Conservation (phyloP, 805 yeast genomes). For the Saccharomycopsis olivae region DNA sequence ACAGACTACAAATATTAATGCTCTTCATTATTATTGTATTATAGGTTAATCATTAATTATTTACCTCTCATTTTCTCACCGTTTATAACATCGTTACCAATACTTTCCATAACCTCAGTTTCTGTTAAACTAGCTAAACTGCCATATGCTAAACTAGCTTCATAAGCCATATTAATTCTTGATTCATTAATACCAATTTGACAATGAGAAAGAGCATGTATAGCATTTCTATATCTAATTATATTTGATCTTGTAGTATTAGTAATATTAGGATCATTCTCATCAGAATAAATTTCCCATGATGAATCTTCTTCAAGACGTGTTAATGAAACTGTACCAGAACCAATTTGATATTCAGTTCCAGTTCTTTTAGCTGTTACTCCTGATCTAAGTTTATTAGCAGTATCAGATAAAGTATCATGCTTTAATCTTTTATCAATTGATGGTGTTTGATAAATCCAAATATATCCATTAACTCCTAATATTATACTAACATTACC, state of each 20-base stretch:
- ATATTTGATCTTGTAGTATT: constrained; percentile 57
- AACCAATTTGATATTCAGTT: constrained; percentile 38
- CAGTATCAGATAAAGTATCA: constrained; percentile 19
- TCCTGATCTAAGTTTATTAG: constrained; percentile 27
- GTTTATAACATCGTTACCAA: constrained; percentile 64
- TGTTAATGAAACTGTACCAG: constrained; percentile 61
- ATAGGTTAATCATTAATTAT: too few species aligned
- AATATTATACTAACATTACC: constrained; percentile 86
- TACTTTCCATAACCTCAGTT: constrained; percentile 57
- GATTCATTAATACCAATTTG: constrained; percentile 83
- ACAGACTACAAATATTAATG: too few species aligned
- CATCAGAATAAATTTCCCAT: constrained; percentile 90
- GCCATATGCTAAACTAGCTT: constrained; percentile 73
- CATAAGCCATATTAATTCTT: constrained; percentile 73
- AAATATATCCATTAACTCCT: constrained; percentile 91
- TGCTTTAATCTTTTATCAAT: constrained; percentile 19
- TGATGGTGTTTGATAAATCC: constrained; percentile 67
- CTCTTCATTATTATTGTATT: too few species aligned
- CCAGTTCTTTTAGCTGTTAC: constrained; percentile 21
- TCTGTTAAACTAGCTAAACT: constrained; percentile 63
- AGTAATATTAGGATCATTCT: constrained; percentile 61
- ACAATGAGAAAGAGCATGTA: constrained; percentile 70
- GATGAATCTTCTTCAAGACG: constrained; percentile 87
- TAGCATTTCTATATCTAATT: constrained; percentile 74
- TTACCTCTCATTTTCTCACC: constrained; percentile 74